Evolutionary conservation across 768 basidiomycete species (phyloP).

Genomic region (Pisolithus orientalis): DNA sequence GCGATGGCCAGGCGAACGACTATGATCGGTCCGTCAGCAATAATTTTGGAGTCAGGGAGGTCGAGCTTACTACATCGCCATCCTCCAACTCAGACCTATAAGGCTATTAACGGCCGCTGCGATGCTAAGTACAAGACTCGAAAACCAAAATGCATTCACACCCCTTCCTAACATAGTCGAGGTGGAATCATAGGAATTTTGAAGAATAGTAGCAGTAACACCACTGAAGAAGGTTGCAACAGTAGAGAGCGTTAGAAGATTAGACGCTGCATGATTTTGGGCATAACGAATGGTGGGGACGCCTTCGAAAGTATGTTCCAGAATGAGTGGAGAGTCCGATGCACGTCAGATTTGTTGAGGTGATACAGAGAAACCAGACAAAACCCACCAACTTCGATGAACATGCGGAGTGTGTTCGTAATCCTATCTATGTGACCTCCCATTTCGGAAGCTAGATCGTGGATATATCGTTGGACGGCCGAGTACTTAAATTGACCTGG

Average conservation of each 20-base stretch:
- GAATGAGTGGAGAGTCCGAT: background rate
- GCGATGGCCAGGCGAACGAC: constrained; percentile 68
- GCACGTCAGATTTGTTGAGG: background rate
- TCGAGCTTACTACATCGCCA: constrained; percentile 69
- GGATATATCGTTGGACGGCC: constrained; percentile 67
- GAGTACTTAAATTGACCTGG: constrained; percentile 67
- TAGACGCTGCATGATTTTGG: constrained; percentile 65
- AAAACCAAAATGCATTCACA: constrained; percentile 72
- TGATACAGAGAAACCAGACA: background rate
- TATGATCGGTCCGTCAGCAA: constrained; percentile 20
- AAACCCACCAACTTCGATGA: constrained; percentile 64
- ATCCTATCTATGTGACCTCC: constrained; percentile 69
- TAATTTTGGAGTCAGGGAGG: background rate
- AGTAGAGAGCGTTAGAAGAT: constrained; percentile 67
- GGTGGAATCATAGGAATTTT: constrained; percentile 49
- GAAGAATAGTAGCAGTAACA: constrained; percentile 67
- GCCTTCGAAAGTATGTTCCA: constrained; percentile 31
- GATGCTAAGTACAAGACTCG: constrained; percentile 70
- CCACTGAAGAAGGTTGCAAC: constrained; percentile 76
- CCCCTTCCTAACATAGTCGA: constrained; percentile 35
- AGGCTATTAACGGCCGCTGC: constrained; percentile 72
- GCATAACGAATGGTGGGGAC: constrained; percentile 73
- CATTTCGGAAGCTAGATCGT: constrained; percentile 69
- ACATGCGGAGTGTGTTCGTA: constrained; percentile 60
- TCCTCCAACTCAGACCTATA: constrained; percentile 75